Evolutionary conservation across 805 yeast species (phyloP).

Genomic region (Sugiyamaella floridensis): DNA sequence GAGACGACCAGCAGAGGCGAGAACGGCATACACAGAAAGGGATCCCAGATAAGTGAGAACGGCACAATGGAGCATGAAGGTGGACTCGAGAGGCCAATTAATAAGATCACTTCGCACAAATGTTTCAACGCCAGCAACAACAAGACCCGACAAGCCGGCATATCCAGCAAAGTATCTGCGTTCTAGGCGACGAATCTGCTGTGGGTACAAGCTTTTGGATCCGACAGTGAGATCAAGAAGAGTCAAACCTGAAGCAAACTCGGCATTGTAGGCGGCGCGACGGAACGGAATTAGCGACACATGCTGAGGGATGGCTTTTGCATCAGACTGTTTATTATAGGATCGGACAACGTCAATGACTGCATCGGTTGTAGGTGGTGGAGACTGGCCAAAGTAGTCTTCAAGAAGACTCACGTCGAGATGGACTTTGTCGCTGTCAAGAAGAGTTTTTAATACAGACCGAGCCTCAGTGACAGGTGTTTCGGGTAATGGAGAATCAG

Average conservation of each 20-base stretch:
- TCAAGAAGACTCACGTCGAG: slow-evolving; percentile 18
- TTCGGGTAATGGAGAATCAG: slow-evolving; percentile 20
- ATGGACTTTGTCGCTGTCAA: slow-evolving; percentile 12
- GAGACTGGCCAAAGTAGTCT: slow-evolving; percentile 18
- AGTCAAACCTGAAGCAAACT: slow-evolving; percentile 48
- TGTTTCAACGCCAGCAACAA: slow-evolving; percentile 42
- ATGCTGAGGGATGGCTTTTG: slow-evolving; percentile 11
- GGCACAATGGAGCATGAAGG: slow-evolving; percentile 39
- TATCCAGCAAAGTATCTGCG: slow-evolving; percentile 31
- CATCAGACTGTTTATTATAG: slow-evolving; percentile 11
- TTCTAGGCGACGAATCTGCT: slow-evolving; percentile 31
- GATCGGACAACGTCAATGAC: slow-evolving; percentile 19
- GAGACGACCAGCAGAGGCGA: slow-evolving; percentile 43
- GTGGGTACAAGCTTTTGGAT: slow-evolving; percentile 41
- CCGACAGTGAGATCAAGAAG: slow-evolving; percentile 59
- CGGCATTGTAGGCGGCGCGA: slow-evolving; percentile 49
- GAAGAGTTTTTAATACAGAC: slow-evolving; percentile 15
- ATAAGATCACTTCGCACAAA: slow-evolving; percentile 37
- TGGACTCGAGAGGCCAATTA: slow-evolving; percentile 26
- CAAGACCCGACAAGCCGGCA: slow-evolving; percentile 31
- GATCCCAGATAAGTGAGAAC: slow-evolving; percentile 43
- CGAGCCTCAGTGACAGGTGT: slow-evolving; percentile 19
- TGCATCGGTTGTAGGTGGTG: slow-evolving; percentile 22
- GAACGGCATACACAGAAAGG: slow-evolving; percentile 40
- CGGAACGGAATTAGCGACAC: slow-evolving; percentile 59